Percentiles rank a stretch among this genome's conserved stretches.
Evolutionary conservation across 2,329 filamentous ascomycete species (phyloP).

Genomic region (Celoporthe dispersa): DNA sequence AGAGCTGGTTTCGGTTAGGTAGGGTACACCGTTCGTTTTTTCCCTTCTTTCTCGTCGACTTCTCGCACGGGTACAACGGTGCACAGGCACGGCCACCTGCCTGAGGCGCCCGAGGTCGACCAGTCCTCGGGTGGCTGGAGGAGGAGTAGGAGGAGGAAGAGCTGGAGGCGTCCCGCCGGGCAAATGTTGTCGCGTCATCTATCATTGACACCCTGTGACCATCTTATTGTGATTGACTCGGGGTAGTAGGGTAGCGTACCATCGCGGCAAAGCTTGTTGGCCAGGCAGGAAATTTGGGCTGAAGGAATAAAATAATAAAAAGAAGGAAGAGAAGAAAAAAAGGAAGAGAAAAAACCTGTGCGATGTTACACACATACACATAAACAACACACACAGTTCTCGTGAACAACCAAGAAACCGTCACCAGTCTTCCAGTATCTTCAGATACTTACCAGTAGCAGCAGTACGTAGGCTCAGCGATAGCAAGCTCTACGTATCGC

Average conservation of each 20-base stretch:
- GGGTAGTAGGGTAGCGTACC: not conserved
- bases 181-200: not conserved
- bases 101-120: not conserved
- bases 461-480: not conserved
- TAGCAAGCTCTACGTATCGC: not conserved
- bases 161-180: not conserved
- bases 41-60: not conserved
- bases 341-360: not conserved
- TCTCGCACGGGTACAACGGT: not conserved
- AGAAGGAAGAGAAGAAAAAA: no score
- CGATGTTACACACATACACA: not conserved
- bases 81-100: not conserved
- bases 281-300: not conserved
- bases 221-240: not conserved
- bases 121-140: not conserved
- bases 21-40: not conserved
- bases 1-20: conserved; percentile 4
- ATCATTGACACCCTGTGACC: not conserved
- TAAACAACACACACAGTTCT: not conserved
- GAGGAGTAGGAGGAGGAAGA: not conserved
- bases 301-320: not conserved
- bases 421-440: not conserved
- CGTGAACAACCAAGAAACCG: not conserved
- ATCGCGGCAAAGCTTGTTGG: not conserved
- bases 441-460: not conserved